These are phyloP conservation scores for Pleurozium schreberi DNA, from an alignment of 225 moss, liverwort and hornwort genomes.

Conservation along the genomic window DNA sequence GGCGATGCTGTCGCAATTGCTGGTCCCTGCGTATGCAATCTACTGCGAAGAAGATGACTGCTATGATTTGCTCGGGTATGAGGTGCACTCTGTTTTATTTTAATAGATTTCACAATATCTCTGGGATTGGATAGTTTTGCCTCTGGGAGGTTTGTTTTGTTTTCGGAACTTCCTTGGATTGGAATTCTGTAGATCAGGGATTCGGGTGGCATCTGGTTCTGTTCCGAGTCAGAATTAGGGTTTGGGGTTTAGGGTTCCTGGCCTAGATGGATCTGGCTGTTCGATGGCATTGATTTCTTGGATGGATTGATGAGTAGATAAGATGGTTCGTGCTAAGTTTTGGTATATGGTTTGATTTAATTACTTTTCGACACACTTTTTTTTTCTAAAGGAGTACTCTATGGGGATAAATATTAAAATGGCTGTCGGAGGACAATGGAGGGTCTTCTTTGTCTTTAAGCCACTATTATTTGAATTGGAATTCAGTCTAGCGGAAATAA, in stretches of 20 bases:
- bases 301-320: not conserved
- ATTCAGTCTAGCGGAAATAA: not conserved
- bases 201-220: not conserved
- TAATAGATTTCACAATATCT: not conserved
- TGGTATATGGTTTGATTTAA: not conserved
- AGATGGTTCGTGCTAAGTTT: not conserved
- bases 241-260: not conserved
- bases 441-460: not conserved
- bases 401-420: no score
- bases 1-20: constrained; percentile 2
- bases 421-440: not conserved
- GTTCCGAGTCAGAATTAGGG: not conserved
- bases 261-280: not conserved
- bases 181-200: not conserved
- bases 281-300: not conserved
- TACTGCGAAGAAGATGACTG: constrained; percentile 97
- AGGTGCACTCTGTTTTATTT: not conserved
- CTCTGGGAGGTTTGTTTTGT: not conserved
- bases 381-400: not conserved
- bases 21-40: constrained; percentile 34
- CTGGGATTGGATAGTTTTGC: not conserved
- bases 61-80: constrained; percentile 88
- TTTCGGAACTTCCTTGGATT: not conserved
- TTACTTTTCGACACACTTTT: not conserved
- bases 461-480: not conserved